These are phyloP conservation scores for Coleophoma crateriformis DNA, from an alignment of 2,329 filamentous ascomycete species.

Conservation along the genomic window DNA sequence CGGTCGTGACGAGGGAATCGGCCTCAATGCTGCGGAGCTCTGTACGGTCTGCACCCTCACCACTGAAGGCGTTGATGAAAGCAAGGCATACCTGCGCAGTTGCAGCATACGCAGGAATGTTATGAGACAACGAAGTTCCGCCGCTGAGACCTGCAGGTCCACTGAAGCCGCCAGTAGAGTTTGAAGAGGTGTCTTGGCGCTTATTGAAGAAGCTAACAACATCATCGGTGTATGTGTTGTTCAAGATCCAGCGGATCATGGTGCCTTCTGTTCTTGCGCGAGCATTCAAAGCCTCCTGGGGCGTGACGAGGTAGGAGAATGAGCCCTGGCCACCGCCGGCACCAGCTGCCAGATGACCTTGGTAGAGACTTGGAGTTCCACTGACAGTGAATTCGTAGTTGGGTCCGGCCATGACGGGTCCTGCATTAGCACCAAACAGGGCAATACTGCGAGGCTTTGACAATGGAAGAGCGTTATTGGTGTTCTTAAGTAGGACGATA, in stretches of 20 bases:
- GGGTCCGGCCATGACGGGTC: neutral
- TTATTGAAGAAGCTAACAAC: neutral
- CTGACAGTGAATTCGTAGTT: neutral
- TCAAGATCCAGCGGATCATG: neutral
- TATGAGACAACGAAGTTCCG: too few species aligned
- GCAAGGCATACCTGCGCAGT: neutral
- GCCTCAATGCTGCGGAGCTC: neutral
- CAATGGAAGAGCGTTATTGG: slow-evolving; percentile 47
- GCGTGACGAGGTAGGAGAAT: neutral
- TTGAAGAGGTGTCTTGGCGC: neutral
- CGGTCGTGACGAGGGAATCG: neutral
- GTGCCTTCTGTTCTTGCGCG: neutral
- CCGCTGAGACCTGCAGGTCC: too few species aligned
- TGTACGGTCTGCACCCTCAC: neutral
- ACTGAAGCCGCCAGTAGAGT: neutral
- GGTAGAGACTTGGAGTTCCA: neutral
- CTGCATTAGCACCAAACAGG: slow-evolving; percentile 35
- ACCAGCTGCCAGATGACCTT: neutral
- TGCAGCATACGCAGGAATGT: too few species aligned
- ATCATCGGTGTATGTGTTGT: neutral
- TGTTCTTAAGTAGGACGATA: slow-evolving; percentile 58
- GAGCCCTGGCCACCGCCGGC: neutral
- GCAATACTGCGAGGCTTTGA: slow-evolving; percentile 39
- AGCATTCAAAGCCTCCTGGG: neutral
- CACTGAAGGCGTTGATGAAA: neutral